phyloP scores from a whole-genome alignment of 495 filamentous ascomycete species.

The Aspergillus incahuasiensis region DNA sequence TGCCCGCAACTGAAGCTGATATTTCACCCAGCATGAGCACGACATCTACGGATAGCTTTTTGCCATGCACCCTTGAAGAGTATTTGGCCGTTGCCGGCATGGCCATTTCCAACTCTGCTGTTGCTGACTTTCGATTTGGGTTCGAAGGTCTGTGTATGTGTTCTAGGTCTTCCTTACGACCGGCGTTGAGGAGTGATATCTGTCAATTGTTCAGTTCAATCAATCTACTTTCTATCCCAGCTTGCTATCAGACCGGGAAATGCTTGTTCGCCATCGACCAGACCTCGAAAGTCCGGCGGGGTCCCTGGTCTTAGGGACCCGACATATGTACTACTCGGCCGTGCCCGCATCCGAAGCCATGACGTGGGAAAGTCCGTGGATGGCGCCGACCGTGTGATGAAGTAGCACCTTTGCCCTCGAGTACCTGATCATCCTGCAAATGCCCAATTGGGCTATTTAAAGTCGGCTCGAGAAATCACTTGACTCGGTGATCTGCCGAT shows the following conservation, averaged over 20 bases:
- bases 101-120: not conserved
- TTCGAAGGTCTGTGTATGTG: not conserved
- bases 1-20: no score
- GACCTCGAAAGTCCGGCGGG: not conserved
- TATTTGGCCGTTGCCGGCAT: not conserved
- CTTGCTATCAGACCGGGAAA: not conserved
- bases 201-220: not conserved
- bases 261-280: not conserved
- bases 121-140: not conserved
- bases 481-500: no score
- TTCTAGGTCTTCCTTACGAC: constrained; percentile 4
- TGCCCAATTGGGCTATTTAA: no score
- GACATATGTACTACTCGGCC: not conserved
- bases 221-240: not conserved
- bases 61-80: no score
- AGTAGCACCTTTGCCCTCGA: not conserved
- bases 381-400: not conserved
- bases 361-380: not conserved
- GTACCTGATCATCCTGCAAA: no score
- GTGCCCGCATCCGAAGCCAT: not conserved
- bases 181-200: constrained; percentile 18
- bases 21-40: no score
- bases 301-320: not conserved
- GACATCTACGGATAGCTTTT: no score
- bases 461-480: no score